Evolutionary conservation across 495 filamentous ascomycete species (phyloP), one percentile per base, ranked within the genome.

Genomic region (Xylaria castorea): DNA sequence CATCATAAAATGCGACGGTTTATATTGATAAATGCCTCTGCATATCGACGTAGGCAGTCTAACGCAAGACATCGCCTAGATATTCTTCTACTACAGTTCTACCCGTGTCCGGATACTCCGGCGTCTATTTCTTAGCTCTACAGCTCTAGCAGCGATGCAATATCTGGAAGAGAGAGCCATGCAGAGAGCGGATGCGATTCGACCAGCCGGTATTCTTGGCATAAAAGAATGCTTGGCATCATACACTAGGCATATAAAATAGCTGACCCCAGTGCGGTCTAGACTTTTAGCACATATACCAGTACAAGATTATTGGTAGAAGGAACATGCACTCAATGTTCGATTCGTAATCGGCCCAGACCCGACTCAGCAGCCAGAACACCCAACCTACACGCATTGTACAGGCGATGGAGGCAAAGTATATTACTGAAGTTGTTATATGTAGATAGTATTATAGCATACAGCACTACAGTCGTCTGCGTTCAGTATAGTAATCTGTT

Each of bases 261-360:
- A 22, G 55, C 53, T 70, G 53, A 25, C 7, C 67, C 51, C 12
- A 7, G 57, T 20, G n/a, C n/a, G 58, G 57, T 71, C 68, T 71
- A 71, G 68, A 71, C 68, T 53, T 40, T 9, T 0, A 42, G 6
- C 38, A 27, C 8, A 44, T 36, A 40, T 27, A 14, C 40, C 5
- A 44, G 44, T n/a, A 16, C 50, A n/a, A 51, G 38, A 34, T 46
- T 20, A 30, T 57, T 36, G 66, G 67, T 44, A 32, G 66, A 38
- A 38, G 34, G 58, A 38, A 38, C 34, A 61, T 61, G 16, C n/a
- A 38, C 22, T 55, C 20, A 44, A 44, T 38, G 38, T 64, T 46
- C 38, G 61, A 64, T 64, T 64, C 58, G 14, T 44, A 42, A 25
- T 22, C 36, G 12, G 25, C 22, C 20, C 61, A 16, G 22, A 27